These are phyloP conservation scores for Fragilariopsis cylindrus DNA, from an alignment of 108 stramenopile genomes.

Conservation along the genomic window DNA sequence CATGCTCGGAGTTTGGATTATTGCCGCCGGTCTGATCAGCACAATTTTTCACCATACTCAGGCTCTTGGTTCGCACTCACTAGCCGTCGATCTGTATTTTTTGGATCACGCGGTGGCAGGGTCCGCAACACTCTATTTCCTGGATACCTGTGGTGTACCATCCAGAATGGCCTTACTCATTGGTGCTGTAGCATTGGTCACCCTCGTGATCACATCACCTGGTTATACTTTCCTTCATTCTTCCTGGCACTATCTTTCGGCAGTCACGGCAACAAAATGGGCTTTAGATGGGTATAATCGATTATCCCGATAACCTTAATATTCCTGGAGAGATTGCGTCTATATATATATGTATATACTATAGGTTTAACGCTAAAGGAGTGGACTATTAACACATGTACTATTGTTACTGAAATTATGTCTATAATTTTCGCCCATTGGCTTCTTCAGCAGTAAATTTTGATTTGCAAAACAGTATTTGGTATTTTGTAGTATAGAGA, in stretches of 20 bases:
- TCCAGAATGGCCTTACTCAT: constrained; percentile 19
- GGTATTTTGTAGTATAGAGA: no score
- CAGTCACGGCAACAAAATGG: constrained; percentile 40
- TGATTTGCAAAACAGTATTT: no score
- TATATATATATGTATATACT: no score
- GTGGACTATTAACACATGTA: no score
- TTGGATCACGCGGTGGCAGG: constrained; percentile 52
- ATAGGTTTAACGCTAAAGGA: no score
- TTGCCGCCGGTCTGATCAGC: constrained; percentile 38
- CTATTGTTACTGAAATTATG: no score
- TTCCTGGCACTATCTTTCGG: constrained; percentile 44
- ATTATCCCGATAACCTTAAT: neutral
- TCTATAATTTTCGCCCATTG: no score
- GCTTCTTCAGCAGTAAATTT: no score
- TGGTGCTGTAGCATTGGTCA: constrained; percentile 29
- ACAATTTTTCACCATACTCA: constrained; percentile 48
- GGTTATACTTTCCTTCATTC: constrained; percentile 46
- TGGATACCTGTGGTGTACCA: constrained; percentile 43
- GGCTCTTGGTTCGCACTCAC: constrained; percentile 32
- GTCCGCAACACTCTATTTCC: constrained; percentile 36
- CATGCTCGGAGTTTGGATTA: constrained; percentile 33
- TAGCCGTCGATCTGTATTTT: constrained; percentile 43
- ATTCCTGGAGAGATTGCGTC: no score
- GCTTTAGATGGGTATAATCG: constrained; percentile 31
- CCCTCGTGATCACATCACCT: constrained; percentile 13